These are phyloP conservation scores for Sclerotinia spermophila DNA, from an alignment of 2,329 filamentous ascomycete species.

Conservation along the genomic window DNA sequence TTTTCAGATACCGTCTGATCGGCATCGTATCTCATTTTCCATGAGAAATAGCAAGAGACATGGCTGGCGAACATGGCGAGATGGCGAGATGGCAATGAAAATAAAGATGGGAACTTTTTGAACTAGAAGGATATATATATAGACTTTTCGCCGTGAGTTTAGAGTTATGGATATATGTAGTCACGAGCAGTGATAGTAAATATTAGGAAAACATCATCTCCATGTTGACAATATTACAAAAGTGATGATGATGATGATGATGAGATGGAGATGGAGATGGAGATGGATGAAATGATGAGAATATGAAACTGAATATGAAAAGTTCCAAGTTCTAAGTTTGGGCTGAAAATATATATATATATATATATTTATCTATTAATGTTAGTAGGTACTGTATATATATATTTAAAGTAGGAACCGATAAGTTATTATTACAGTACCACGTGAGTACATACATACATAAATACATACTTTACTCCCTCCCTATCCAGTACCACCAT, in stretches of 20 bases:
- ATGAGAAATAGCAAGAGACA: slow-evolving; percentile 1
- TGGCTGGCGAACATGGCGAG: neutral
- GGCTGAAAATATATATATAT: no score
- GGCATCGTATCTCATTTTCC: neutral
- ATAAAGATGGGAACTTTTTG: neutral
- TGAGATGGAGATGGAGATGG: neutral
- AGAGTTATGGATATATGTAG: neutral
- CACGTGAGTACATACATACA: no score
- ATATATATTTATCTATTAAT: no score
- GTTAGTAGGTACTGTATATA: no score
- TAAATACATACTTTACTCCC: no score
- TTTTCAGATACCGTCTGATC: neutral
- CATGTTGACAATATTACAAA: neutral
- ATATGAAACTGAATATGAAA: neutral
- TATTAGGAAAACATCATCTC: neutral
- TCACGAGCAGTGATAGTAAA: neutral
- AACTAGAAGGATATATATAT: no score
- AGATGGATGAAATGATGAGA: neutral
- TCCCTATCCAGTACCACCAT: no score
- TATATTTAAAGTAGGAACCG: no score
- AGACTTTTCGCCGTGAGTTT: neutral
- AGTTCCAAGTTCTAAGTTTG: no score
- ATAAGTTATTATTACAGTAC: no score
- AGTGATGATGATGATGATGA: neutral
- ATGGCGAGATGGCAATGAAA: neutral